A percentile compares a stretch with the other conserved stretches of the same genome.
phyloP scores from a whole-genome alignment of 1,284 basidiomycete species.

The Ustilago sp. region DNA sequence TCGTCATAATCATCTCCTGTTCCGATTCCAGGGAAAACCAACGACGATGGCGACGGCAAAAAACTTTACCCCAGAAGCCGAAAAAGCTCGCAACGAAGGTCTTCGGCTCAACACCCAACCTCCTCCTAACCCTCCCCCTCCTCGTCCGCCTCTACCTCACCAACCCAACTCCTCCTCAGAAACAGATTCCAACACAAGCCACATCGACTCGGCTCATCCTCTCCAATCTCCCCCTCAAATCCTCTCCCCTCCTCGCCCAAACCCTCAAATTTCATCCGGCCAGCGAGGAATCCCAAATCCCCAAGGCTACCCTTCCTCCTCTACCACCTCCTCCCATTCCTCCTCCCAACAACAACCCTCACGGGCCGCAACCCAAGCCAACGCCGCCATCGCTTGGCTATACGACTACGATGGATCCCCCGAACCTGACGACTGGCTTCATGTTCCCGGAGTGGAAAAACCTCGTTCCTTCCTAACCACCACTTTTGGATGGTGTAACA shows the following conservation, averaged over 20 bases:
- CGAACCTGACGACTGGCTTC: conserved; percentile 39
- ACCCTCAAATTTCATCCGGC: neutral
- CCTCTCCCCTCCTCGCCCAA: neutral
- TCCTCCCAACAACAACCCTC: neutral
- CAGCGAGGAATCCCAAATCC: conserved; percentile 9
- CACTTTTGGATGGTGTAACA: neutral
- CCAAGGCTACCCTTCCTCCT: neutral
- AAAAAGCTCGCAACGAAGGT: neutral
- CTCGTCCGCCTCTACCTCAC: neutral
- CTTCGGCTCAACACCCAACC: neutral
- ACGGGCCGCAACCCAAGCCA: neutral
- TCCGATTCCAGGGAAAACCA: neutral
- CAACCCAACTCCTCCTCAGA: neutral
- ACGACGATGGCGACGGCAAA: neutral
- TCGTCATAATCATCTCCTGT: too few species aligned
- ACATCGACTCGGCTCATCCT: neutral
- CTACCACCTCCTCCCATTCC: neutral
- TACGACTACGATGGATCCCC: conserved; percentile 36
- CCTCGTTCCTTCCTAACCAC: neutral
- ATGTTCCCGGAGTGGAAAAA: conserved; percentile 16
- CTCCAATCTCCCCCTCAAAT: conserved; percentile 6
- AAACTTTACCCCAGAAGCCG: neutral
- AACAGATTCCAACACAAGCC: conserved; percentile 2
- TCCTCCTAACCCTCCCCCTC: neutral
- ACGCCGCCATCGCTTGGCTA: conserved; percentile 22